Base-by-base conservation (phyloP, 2,329 filamentous ascomycete species). In the Apiospora sp. region DNA sequence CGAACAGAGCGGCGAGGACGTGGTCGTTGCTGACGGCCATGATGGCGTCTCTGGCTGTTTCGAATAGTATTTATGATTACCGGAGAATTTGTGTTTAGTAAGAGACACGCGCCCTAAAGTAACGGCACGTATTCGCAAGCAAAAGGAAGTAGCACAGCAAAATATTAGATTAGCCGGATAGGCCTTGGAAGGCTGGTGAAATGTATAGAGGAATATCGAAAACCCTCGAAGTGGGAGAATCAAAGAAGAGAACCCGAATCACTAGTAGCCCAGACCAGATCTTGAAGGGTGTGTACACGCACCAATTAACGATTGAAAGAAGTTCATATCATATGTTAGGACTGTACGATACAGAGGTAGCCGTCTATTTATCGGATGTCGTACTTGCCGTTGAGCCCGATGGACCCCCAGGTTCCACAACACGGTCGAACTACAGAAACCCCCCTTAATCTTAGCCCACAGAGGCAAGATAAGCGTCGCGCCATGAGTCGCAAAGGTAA, bases 1-100 rank as follows among this genome's bases (percentile, higher is more conserved):
- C 73, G 54, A 73, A 73, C 49, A 75, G 69, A 2, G 74, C 72
- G 43, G 74, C 70, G 19, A 75, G 49, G 64, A 74, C 70, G 27
- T 68, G 72, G 44, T 75, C 74, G 67, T 67, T 51, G 41, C 69
- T 73, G 68, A 46, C 54, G 4, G 54, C 30, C 54, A 61, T 61
- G 8, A 16, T 61, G 6, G 5, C 27, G 27, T 34, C 44, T 54
- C 49, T n/a, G n/a, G n/a, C n/a, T n/a, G n/a, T n/a, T n/a, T n/a
- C n/a, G n/a, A n/a, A n/a, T n/a, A n/a, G n/a, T n/a, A n/a, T n/a
- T n/a, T n/a, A n/a, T n/a, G n/a, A n/a, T n/a, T n/a, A n/a, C n/a
- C n/a, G n/a, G n/a, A n/a, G n/a, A n/a, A n/a, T 30, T 5, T 61
- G 54, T 37, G 2, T 0, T 14, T 37, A 12, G 6, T 8, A 22